Conservation (phyloP, 768 basidiomycete species). For the Leccinum pellstonianum region DNA sequence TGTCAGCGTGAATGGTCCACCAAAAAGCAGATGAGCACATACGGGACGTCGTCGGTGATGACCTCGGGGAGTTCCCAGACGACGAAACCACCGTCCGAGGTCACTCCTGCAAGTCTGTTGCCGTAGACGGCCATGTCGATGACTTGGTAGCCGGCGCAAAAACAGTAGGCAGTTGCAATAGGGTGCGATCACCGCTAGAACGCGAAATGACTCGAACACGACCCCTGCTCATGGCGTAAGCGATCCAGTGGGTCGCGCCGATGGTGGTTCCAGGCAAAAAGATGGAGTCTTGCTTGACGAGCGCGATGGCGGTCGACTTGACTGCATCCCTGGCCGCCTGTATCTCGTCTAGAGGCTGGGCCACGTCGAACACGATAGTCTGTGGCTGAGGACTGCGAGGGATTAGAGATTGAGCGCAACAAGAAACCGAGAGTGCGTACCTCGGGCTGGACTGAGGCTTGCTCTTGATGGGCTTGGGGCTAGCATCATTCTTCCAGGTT, state of each 20-base stretch:
- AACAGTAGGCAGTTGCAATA: slow-evolving; percentile 68
- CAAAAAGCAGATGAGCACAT: slow-evolving; percentile 33
- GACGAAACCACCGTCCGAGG: slow-evolving; percentile 85
- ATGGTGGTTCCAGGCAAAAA: slow-evolving; percentile 87
- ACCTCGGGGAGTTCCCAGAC: slow-evolving; percentile 84
- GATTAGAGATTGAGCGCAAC: background rate
- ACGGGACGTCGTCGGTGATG: slow-evolving; percentile 87
- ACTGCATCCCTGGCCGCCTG: slow-evolving; percentile 74
- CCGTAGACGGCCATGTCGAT: slow-evolving; percentile 85
- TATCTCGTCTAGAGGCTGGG: slow-evolving; percentile 68
- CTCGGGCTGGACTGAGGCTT: slow-evolving; percentile 57
- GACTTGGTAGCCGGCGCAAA: slow-evolving; percentile 66
- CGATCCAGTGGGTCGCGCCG: slow-evolving; percentile 90
- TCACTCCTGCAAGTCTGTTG: slow-evolving; percentile 81
- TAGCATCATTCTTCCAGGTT: slow-evolving; percentile 36
- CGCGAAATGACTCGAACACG: slow-evolving; percentile 87
- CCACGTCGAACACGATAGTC: slow-evolving; percentile 72
- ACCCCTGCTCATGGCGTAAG: slow-evolving; percentile 90
- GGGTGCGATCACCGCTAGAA: slow-evolving; percentile 82
- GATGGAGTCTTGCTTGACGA: slow-evolving; percentile 81
- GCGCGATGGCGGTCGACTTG: slow-evolving; percentile 87
- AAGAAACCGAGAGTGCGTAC: slow-evolving; percentile 35
- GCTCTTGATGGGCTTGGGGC: slow-evolving; percentile 40
- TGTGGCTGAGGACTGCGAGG: slow-evolving; percentile 56
- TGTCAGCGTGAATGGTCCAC: slow-evolving; percentile 1